A percentile compares a stretch with the other conserved stretches of the same genome.
phyloP scores from a whole-genome alignment of 495 filamentous ascomycete genomes.

The Amphirosellinia nigrospora region DNA sequence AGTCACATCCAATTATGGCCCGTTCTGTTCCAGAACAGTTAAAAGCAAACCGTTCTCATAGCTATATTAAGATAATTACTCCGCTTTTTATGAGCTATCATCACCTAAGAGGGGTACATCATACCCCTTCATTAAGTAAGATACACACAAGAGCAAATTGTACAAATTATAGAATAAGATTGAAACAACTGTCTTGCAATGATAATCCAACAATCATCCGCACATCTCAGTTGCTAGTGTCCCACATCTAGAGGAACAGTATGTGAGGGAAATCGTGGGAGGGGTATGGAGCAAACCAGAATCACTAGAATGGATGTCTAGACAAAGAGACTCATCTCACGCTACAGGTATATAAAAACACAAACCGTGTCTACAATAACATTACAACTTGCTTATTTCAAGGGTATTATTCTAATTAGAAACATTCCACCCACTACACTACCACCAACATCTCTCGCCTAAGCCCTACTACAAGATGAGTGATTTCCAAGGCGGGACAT shows the following conservation, averaged over 20 bases:
- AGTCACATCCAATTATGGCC: neutral
- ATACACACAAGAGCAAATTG: neutral
- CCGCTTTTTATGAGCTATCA: too few relatives aligned
- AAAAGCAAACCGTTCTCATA: neutral
- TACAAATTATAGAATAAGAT: neutral
- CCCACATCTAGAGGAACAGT: too few relatives aligned
- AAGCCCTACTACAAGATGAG: slow-evolving; percentile 19
- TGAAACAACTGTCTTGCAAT: too few relatives aligned
- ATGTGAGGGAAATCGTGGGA: too few relatives aligned
- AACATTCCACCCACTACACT: neutral
- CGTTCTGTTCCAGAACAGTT: neutral
- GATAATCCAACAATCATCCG: too few relatives aligned
- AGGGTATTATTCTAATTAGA: neutral
- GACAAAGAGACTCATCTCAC: neutral
- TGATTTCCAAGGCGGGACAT: slow-evolving; percentile 40
- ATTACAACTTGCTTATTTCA: neutral
- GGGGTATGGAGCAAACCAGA: neutral
- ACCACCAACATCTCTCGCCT: neutral
- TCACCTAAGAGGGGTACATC: too few relatives aligned
- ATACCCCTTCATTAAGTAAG: too few relatives aligned
- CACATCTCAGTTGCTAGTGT: neutral
- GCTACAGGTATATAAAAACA: too few relatives aligned
- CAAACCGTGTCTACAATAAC: neutral
- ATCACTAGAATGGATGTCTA: neutral
- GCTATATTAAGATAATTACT: too few relatives aligned